Evolutionary conservation across 768 basidiomycete genomes (phyloP).

Genomic region (Mycena metata): DNA sequence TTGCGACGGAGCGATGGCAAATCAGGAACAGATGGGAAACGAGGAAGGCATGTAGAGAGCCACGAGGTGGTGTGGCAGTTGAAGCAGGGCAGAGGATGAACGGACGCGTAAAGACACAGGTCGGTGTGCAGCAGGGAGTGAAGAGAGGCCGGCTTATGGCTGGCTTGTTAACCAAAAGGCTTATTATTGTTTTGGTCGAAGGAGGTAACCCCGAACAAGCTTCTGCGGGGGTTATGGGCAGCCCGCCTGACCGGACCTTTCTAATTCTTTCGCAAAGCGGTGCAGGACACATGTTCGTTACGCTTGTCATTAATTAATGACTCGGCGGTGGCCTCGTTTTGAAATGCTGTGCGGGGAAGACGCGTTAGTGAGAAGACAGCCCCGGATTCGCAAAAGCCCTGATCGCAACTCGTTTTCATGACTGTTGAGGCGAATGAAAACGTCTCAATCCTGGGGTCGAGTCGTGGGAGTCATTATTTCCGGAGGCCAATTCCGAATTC

Average conservation of each 20-base stretch:
- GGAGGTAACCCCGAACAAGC: constrained; percentile 29
- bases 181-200: constrained; percentile 53
- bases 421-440: constrained; percentile 33
- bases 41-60: constrained; percentile 63
- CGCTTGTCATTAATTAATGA: constrained; percentile 40
- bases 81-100: constrained; percentile 47
- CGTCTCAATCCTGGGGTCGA: constrained; percentile 33
- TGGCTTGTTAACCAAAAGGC: constrained; percentile 50
- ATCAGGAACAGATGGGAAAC: constrained; percentile 60
- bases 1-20: constrained; percentile 53
- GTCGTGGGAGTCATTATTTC: constrained; percentile 23
- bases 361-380: constrained; percentile 28
- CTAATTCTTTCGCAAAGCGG: constrained; percentile 28
- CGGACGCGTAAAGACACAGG: constrained; percentile 50
- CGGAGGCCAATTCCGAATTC: constrained; percentile 11
- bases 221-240: constrained; percentile 35
- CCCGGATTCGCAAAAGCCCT: constrained; percentile 20
- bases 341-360: constrained; percentile 18
- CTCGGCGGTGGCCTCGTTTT: constrained; percentile 37
- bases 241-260: constrained; percentile 33
- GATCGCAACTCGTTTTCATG: constrained; percentile 27
- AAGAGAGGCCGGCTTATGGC: constrained; percentile 42
- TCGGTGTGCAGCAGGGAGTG: constrained; percentile 41
- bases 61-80: constrained; percentile 66
- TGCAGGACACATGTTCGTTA: constrained; percentile 39